These are phyloP conservation scores for Pluteus cervinus DNA, from an alignment of 768 basidiomycete species.

Conservation along the genomic window DNA sequence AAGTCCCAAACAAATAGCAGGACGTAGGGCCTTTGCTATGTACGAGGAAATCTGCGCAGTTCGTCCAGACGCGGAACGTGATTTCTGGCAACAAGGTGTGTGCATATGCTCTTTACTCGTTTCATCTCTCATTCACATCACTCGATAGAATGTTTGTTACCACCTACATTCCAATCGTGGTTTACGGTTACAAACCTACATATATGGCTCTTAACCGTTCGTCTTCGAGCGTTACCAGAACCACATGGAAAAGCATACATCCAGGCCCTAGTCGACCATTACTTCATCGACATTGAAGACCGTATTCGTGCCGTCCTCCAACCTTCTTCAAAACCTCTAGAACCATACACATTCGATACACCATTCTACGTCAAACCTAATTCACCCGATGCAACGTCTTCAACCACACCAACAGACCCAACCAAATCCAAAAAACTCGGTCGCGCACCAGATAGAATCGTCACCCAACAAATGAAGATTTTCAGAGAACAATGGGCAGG, in stretches of 20 bases:
- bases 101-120: conserved; percentile 4
- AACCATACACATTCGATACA: conserved; percentile 41
- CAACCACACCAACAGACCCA: too few relatives aligned
- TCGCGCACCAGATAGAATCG: conserved; percentile 69
- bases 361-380: conserved; percentile 45
- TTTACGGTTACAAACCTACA: conserved; percentile 92
- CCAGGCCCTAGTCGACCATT: conserved; percentile 87
- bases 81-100: conserved; percentile 64
- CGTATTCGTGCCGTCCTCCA: conserved; percentile 79
- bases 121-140: conserved; percentile 5
- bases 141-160: conserved; percentile 67
- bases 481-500: conserved; percentile 92
- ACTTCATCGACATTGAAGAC: conserved; percentile 91
- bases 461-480: conserved; percentile 85
- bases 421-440: conserved; percentile 12
- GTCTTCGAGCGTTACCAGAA: conserved; percentile 75
- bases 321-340: conserved; percentile 34
- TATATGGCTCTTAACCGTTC: conserved; percentile 84
- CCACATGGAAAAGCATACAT: conserved; percentile 63
- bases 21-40: conserved; percentile 47
- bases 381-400: conserved; percentile 15
- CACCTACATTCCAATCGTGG: conserved; percentile 95
- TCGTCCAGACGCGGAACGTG: conserved; percentile 50
- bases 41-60: conserved; percentile 53
- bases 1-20: conserved; percentile 56